phyloP scores from a whole-genome alignment of 768 basidiomycete species.

The Atractiella rhizophila region DNA sequence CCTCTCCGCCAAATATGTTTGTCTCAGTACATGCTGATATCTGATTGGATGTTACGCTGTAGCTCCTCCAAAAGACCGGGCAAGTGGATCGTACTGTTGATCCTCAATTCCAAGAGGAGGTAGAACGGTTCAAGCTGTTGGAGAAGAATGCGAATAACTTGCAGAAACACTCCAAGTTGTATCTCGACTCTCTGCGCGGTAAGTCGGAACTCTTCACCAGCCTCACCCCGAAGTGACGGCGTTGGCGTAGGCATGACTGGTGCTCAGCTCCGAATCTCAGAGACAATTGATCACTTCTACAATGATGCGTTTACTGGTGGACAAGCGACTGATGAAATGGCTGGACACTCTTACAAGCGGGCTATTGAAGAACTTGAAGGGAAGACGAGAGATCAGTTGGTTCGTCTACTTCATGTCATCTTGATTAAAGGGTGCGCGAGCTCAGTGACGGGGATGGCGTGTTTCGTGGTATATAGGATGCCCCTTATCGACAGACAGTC shows the following conservation, averaged over 20 bases:
- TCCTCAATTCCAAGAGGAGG: constrained; percentile 80
- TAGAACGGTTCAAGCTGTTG: constrained; percentile 30
- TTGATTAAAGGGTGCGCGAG: neutral
- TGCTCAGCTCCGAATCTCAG: constrained; percentile 74
- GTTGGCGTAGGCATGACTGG: constrained; percentile 52
- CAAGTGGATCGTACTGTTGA: constrained; percentile 92
- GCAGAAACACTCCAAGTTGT: constrained; percentile 86
- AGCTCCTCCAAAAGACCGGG: constrained; percentile 93
- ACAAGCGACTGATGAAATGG: constrained; percentile 77
- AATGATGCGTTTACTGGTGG: constrained; percentile 33
- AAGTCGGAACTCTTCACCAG: constrained; percentile 17
- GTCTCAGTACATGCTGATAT: no score
- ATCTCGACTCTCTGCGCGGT: constrained; percentile 86
- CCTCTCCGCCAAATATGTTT: no score
- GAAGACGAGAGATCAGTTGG: constrained; percentile 58
- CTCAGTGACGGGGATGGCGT: neutral
- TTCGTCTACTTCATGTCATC: constrained; percentile 23
- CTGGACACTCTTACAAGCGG: constrained; percentile 81
- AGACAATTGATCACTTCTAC: constrained; percentile 83
- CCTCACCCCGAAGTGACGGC: neutral
- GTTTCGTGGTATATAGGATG: constrained; percentile 34
- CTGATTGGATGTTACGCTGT: no score
- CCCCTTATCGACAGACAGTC: constrained; percentile 77
- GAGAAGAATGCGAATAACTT: constrained; percentile 86
- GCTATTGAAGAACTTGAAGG: constrained; percentile 81